These are phyloP conservation scores for Fusarium cicatricum DNA, from an alignment of 2,329 filamentous ascomycete genomes.

Conservation along the genomic window DNA sequence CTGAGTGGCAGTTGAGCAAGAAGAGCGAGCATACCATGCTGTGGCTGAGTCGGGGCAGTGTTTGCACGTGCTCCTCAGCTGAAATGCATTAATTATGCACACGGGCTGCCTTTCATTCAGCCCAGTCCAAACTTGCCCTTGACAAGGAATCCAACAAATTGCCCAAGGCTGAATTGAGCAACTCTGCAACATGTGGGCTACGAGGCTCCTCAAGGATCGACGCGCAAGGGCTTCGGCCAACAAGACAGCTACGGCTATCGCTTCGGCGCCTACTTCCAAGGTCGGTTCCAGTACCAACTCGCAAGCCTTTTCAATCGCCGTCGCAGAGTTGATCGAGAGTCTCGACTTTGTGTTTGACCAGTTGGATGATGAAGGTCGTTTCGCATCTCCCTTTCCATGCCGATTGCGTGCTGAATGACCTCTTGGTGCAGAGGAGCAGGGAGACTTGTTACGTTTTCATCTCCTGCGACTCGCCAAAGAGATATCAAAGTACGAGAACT, in stretches of 20 bases:
- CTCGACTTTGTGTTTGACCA: conserved; percentile 38
- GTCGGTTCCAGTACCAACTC: conserved; percentile 32
- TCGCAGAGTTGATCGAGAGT: conserved; percentile 30
- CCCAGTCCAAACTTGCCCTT: too few relatives aligned
- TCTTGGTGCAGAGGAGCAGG: conserved; percentile 21
- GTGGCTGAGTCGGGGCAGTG: too few relatives aligned
- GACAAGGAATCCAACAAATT: too few relatives aligned
- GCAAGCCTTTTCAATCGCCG: conserved; percentile 30
- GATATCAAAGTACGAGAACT: conserved; percentile 34
- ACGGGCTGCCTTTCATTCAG: too few relatives aligned
- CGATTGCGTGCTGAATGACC: not conserved
- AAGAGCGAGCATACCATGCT: too few relatives aligned
- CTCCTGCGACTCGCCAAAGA: conserved; percentile 31
- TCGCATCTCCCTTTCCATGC: not conserved
- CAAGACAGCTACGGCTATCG: conserved; percentile 2
- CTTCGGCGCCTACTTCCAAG: conserved; percentile 4
- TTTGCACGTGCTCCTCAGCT: too few relatives aligned
- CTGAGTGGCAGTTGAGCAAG: too few relatives aligned
- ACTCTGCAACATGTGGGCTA: conserved; percentile 2
- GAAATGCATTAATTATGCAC: too few relatives aligned
- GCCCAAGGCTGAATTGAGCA: too few relatives aligned
- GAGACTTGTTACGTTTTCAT: conserved; percentile 33
- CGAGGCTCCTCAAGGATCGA: not conserved
- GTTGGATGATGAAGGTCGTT: conserved; percentile 29
- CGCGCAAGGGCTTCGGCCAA: not conserved